Base-by-base conservation (phyloP, 345 rosid genomes). In the Dipteronia sinensis region DNA sequence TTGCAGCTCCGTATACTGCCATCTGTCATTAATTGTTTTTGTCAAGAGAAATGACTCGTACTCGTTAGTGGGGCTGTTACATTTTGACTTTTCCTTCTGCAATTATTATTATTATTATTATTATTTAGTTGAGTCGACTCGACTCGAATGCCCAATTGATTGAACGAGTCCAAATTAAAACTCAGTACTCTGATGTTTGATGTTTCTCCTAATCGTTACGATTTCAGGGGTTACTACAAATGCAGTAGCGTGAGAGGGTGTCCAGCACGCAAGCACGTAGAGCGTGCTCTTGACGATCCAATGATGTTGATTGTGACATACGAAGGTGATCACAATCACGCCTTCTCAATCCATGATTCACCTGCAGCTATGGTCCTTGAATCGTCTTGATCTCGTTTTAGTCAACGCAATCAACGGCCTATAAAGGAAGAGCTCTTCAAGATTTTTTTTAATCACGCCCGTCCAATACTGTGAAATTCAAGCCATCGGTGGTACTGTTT, bases 231-330 rank as follows among this genome's bases (percentile, higher is more conserved):
- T 8, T 95, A 95, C 83, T 95, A 95, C 88, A 95, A 89, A 74
- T 95, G 98, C 80, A 95, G 98, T 78, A 92, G 95, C 79, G 82
- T 93, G 19, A 85, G 94, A 78, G 97, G 94, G 0, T 95, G 98
- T 29, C 97, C 98, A 25, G 98, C 98, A 53, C 87, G 98, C 65
- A 95, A 95, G 83, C 98, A 93, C 70, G 98, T 95, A 78, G 98
- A 95, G 85, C 86, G 98, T 65, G 97, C 93, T 12, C 73, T 79
- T 0, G 98, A 93, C 79, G 94, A 95, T 70, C 82, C 95, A 19
- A 87, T 82, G 89, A 93, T 93, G 89, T 87, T 95, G 31, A 85
- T 90, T 47, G 93, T 95, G 51, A 92, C 98, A 3, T 95, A 95
- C 78, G 98, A 95, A 80, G 97, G 93, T 49, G 97, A 92, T 16